Evolutionary conservation across 2,329 filamentous ascomycete species (phyloP).

Genomic region (Pseudopyrenochaeta lycopersici): DNA sequence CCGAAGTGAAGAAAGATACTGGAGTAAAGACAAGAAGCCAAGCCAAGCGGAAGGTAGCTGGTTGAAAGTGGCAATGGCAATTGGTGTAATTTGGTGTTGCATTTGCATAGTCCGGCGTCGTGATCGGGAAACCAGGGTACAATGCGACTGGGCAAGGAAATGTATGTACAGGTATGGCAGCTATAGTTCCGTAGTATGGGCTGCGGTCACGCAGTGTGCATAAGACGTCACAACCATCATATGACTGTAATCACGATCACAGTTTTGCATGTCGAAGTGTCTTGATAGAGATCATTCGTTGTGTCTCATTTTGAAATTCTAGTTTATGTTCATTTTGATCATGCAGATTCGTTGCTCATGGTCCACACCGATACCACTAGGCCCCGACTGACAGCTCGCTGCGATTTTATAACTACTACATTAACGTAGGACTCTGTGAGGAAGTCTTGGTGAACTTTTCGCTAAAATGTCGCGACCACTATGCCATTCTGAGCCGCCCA

Average conservation of each 20-base stretch:
- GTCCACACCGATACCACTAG: conserved; percentile 4
- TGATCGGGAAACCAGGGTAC: too few species aligned
- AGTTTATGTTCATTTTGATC: conserved; percentile 18
- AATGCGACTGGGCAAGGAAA: background rate
- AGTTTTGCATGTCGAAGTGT: background rate
- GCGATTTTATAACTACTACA: conserved; percentile 3
- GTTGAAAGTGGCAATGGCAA: too few species aligned
- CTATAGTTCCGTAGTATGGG: too few species aligned
- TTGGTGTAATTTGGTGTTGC: too few species aligned
- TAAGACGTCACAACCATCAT: background rate
- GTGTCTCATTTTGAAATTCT: conserved; percentile 31
- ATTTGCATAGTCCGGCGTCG: too few species aligned
- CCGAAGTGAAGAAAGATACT: background rate
- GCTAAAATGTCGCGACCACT: too few species aligned
- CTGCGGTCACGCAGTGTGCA: background rate
- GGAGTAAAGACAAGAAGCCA: background rate
- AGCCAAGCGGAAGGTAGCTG: conserved; percentile 10
- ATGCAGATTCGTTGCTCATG: conserved; percentile 29
- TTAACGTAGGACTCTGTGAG: too few species aligned
- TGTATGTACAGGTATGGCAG: background rate
- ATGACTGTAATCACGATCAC: conserved; percentile 5
- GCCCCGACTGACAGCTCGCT: conserved; percentile 2
- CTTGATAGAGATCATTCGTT: conserved; percentile 29
- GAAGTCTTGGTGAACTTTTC: too few species aligned
- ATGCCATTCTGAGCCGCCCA: too few species aligned